A percentile compares a stretch with the other conserved stretches of the same genome.
Evolutionary conservation across 106 monocot species (phyloP).

Genomic region (Dendrobium huoshanense): DNA sequence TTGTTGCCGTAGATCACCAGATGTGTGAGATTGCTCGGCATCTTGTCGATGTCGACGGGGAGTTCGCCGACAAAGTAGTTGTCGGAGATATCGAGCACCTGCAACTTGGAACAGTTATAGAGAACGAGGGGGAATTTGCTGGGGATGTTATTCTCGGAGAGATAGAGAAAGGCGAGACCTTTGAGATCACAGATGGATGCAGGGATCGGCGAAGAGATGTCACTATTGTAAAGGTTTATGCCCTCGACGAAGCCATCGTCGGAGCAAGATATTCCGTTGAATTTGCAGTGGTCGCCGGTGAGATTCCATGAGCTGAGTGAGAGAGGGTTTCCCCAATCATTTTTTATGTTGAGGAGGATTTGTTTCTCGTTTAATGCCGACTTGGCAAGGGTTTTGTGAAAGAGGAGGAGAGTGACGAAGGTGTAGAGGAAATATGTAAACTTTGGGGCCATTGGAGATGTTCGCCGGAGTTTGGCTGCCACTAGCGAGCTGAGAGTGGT

Average conservation of each 20-base stretch:
- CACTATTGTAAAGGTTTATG: slow-evolving; percentile 11
- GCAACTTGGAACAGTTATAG: slow-evolving; percentile 41
- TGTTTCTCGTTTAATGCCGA: slow-evolving; percentile 17
- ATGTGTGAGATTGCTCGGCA: slow-evolving; percentile 10
- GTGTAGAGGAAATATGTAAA: no score
- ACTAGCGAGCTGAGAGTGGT: no score
- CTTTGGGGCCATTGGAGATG: no score
- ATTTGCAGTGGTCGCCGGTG: slow-evolving; percentile 35
- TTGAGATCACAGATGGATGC: slow-evolving; percentile 39
- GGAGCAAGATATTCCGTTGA: slow-evolving; percentile 34
- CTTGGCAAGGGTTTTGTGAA: slow-evolving; percentile 1
- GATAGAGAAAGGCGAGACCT: slow-evolving; percentile 37
- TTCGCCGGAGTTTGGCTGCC: no score
- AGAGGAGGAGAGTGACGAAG: not conserved
- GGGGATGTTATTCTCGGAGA: slow-evolving; percentile 43
- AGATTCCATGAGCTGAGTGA: slow-evolving; percentile 29
- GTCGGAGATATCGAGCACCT: slow-evolving; percentile 43
- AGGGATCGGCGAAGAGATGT: slow-evolving; percentile 24
- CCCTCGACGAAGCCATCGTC: slow-evolving; percentile 18
- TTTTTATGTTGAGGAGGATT: slow-evolving; percentile 46
- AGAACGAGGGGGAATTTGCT: slow-evolving; percentile 38
- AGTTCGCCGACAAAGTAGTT: slow-evolving; percentile 46
- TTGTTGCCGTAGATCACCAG: slow-evolving; percentile 41
- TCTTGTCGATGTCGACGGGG: slow-evolving; percentile 27
- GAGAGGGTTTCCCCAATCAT: slow-evolving; percentile 20